Base-by-base conservation (phyloP, 306 rosid genomes). In the Datisca glomerata region DNA sequence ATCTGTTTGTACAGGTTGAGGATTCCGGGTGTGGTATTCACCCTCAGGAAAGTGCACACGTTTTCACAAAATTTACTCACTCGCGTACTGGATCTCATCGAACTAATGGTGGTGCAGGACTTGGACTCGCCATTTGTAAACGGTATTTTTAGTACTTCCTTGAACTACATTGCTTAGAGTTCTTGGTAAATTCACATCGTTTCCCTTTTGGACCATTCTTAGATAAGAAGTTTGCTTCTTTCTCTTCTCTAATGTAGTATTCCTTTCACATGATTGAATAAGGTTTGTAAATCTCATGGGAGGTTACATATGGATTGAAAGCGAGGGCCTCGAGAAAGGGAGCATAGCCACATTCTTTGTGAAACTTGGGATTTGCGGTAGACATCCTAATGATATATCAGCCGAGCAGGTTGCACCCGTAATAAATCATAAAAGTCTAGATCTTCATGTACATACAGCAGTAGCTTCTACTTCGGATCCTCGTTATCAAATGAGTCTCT, bases 201-300 rank as follows among this genome's bases (percentile, higher is more conserved):
- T 36, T 8, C 4, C 1, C 1, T 34, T 34, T 11, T 34, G 1
- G 8, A 8, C 14, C 4, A 34, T 8, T 8, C 45, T 21, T 23
- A 23, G 14, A 36, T n/a, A n/a, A n/a, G n/a, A n/a, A n/a, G n/a
- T n/a, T n/a, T n/a, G n/a, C n/a, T n/a, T n/a, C n/a, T n/a, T n/a
- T n/a, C n/a, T n/a, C n/a, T n/a, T n/a, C n/a, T n/a, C n/a, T n/a
- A n/a, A n/a, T n/a, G n/a, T n/a, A n/a, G n/a, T n/a, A n/a, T n/a
- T 18, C 41, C 21, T 51, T 38, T 37, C 47, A 37, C 37, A 20
- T 33, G 60, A 51, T 53, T 61, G 56, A 45, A 47, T 66, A 70
- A 89, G 98, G 74, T 89, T 89, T 61, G 79, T 78, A 45, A 84
- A 75, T 65, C 85, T 81, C 49, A 89, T 89, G 98, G 98, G 86